Percentiles rank a stretch among this genome's conserved stretches.
These are phyloP conservation scores for Paraleonurus japonicus DNA, from an alignment of 257 asterid species.

Conservation along the genomic window DNA sequence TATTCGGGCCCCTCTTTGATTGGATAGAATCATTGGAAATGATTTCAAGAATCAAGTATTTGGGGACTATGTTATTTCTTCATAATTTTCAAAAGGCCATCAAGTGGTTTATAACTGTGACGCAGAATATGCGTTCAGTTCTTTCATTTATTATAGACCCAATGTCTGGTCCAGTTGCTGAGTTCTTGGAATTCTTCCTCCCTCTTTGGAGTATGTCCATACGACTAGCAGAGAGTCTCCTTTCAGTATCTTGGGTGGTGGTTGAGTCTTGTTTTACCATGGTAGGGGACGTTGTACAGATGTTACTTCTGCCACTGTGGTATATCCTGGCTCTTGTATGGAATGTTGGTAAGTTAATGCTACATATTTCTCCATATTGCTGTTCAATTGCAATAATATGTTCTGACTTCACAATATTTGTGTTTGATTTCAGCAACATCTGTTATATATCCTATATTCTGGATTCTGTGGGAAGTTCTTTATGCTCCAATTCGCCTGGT, in stretches of 20 bases:
- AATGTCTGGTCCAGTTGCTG: slow-evolving; percentile 62
- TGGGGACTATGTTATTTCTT: slow-evolving; percentile 97
- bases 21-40: slow-evolving; percentile 98
- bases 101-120: slow-evolving; percentile 70
- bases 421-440: slow-evolving; percentile 59
- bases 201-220: slow-evolving; percentile 65
- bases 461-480: slow-evolving; percentile 69
- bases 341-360: slow-evolving; percentile 58
- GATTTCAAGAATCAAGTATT: slow-evolving; percentile 81
- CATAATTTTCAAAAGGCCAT: slow-evolving; percentile 92
- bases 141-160: slow-evolving; percentile 58
- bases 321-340: slow-evolving; percentile 42
- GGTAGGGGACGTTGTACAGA: slow-evolving; percentile 56
- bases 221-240: slow-evolving; percentile 49
- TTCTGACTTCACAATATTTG: slow-evolving; percentile 15
- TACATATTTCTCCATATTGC: background rate
- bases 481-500: slow-evolving; percentile 77
- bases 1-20: slow-evolving; percentile 94
- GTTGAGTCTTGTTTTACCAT: slow-evolving; percentile 56
- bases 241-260: slow-evolving; percentile 69
- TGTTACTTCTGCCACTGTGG: slow-evolving; percentile 75
- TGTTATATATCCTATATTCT: slow-evolving; percentile 67
- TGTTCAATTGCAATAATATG: background rate
- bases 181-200: slow-evolving; percentile 58
- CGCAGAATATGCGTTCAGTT: slow-evolving; percentile 58